Percentiles rank a stretch among this genome's conserved stretches.
phyloP scores from a whole-genome alignment of 805 yeast species.

The Debaryomyces castellii region DNA sequence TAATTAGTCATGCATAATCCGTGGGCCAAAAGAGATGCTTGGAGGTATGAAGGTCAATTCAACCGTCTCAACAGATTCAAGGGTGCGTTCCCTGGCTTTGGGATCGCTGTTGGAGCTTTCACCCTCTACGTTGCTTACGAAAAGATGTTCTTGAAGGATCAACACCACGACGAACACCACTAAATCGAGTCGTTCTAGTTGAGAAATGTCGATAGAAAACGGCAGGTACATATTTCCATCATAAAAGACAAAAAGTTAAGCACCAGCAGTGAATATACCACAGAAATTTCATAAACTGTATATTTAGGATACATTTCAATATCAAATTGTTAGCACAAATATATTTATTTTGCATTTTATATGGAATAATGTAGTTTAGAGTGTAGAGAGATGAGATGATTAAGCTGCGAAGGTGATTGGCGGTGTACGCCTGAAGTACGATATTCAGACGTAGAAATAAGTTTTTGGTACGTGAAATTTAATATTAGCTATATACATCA shows the following conservation, averaged over 20 bases:
- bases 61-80: slow-evolving; percentile 66
- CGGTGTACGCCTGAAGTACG: no score
- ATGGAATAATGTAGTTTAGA: no score
- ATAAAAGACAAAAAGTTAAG: not conserved
- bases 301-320: not conserved
- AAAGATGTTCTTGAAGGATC: slow-evolving; percentile 43
- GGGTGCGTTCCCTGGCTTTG: slow-evolving; percentile 78
- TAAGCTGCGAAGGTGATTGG: no score
- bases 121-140: slow-evolving; percentile 63
- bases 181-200: slow-evolving; percentile 6
- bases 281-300: not conserved
- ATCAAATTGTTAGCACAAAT: not conserved
- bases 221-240: not conserved
- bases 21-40: slow-evolving; percentile 74
- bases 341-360: slow-evolving; percentile 1
- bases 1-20: slow-evolving; percentile 31
- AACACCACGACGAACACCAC: slow-evolving; percentile 28
- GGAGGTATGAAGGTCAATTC: slow-evolving; percentile 87
- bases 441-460: no score
- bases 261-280: not conserved
- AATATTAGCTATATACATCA: slow-evolving; percentile 4
- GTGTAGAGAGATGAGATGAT: no score
- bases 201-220: not conserved
- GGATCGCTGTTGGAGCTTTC: slow-evolving; percentile 76
- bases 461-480: not conserved